Conservation (phyloP, 768 basidiomycete species). For the Xerocomus brunneocitrinus region DNA sequence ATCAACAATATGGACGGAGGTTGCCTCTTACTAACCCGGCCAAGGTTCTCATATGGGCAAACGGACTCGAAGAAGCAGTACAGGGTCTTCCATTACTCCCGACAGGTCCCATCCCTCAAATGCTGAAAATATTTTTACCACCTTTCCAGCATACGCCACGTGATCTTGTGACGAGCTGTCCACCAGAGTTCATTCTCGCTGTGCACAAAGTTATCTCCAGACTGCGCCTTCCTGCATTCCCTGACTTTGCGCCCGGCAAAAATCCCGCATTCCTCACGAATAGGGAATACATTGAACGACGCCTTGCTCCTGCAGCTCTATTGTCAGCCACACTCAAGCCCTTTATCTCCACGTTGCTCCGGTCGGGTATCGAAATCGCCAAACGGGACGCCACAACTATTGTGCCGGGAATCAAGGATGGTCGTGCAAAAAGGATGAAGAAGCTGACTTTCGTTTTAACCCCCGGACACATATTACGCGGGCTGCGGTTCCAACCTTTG, state of each 20-base stretch:
- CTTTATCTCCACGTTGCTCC: constrained; percentile 33
- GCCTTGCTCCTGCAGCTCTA: constrained; percentile 36
- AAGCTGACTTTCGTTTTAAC: constrained; percentile 31
- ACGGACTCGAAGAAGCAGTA: constrained; percentile 16
- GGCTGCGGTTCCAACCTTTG: constrained; percentile 20
- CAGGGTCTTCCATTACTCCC: constrained; percentile 3
- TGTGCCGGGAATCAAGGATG: constrained; percentile 13
- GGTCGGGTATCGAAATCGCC: constrained; percentile 30
- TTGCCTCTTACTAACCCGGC: constrained; percentile 19
- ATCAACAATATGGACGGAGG: constrained; percentile 16
- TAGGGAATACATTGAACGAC: constrained; percentile 18
- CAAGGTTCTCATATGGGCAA: constrained; percentile 11
- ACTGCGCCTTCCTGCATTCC: constrained; percentile 21
- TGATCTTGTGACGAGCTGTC: constrained; percentile 18
- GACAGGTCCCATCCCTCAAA: constrained; percentile 2
- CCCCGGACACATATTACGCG: constrained; percentile 39
- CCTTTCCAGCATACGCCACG: constrained; percentile 17
- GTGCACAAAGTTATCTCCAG: constrained; percentile 21
- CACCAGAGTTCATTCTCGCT: constrained; percentile 29
- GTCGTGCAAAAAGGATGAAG: constrained; percentile 22
- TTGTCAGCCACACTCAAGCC: constrained; percentile 31
- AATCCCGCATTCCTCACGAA: constrained; percentile 6
- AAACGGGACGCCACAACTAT: constrained; percentile 29
- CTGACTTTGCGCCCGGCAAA: constrained; percentile 9
- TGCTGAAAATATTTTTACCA: constrained; percentile 3